These are phyloP conservation scores for Naganishia antarctica DNA, from an alignment of 768 basidiomycete genomes.

Conservation along the genomic window DNA sequence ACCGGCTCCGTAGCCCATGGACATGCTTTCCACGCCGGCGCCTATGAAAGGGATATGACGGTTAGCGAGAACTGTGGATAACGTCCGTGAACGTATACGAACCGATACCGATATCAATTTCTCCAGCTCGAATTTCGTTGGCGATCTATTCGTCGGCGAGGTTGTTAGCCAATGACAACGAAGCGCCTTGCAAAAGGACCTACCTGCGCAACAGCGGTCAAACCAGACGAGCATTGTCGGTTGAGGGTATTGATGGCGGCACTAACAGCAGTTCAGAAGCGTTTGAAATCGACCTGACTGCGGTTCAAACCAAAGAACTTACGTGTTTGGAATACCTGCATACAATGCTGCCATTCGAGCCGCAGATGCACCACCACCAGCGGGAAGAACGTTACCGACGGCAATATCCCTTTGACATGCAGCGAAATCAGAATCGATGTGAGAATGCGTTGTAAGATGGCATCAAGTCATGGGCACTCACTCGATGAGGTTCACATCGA, in stretches of 20 bases:
- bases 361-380: constrained; percentile 53
- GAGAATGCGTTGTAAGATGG: neutral
- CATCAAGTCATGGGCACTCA: constrained; percentile 29
- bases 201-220: constrained; percentile 76
- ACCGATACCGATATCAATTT: constrained; percentile 81
- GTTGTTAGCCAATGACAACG: no score
- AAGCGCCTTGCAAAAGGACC: neutral
- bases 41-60: constrained; percentile 24
- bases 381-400: constrained; percentile 57
- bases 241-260: constrained; percentile 89
- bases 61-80: neutral
- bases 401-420: constrained; percentile 62
- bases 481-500: constrained; percentile 47
- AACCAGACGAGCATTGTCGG: constrained; percentile 85
- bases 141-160: constrained; percentile 69
- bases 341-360: constrained; percentile 81
- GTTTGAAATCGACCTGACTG: neutral
- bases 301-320: constrained; percentile 21
- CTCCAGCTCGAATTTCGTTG: constrained; percentile 74
- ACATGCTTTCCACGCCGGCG: constrained; percentile 54
- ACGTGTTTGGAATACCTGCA: constrained; percentile 76
- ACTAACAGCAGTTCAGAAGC: constrained; percentile 29
- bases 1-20: constrained; percentile 50
- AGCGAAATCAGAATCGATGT: neutral
- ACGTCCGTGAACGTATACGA: neutral